A percentile compares a stretch with the other conserved stretches of the same genome.
Conservation (phyloP, 169 alveolate species). For the Theileria equi region DNA sequence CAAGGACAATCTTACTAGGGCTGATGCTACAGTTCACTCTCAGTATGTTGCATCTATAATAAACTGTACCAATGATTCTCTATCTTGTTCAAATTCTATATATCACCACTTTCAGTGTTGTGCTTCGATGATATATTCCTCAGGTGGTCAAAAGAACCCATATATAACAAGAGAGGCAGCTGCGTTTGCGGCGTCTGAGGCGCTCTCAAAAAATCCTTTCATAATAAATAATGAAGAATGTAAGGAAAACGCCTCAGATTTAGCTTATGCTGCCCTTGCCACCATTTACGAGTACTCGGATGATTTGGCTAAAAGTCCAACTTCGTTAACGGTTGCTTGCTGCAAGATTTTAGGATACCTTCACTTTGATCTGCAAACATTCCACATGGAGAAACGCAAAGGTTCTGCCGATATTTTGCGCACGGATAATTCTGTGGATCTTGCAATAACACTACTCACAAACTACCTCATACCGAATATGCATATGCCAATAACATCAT, state of each 20-base stretch:
- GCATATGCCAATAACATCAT: slow-evolving; percentile 43
- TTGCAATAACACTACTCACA: slow-evolving; percentile 5
- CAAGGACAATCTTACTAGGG: too few species aligned
- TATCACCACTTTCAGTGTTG: too few species aligned
- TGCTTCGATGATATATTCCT: too few species aligned
- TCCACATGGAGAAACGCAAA: neutral
- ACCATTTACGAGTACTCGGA: slow-evolving; percentile 35
- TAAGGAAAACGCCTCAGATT: slow-evolving; percentile 6
- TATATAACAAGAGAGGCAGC: slow-evolving; percentile 46
- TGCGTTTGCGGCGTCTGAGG: slow-evolving; percentile 36
- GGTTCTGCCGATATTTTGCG: neutral
- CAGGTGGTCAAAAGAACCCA: slow-evolving; percentile 17
- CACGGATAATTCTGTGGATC: slow-evolving; percentile 8
- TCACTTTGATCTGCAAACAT: slow-evolving; percentile 22
- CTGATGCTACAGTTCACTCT: too few species aligned
- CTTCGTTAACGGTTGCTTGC: slow-evolving; percentile 22
- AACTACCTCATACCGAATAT: slow-evolving; percentile 45
- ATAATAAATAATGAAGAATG: slow-evolving; percentile 16
- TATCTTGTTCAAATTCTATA: too few species aligned
- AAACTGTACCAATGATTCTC: too few species aligned
- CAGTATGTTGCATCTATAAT: too few species aligned
- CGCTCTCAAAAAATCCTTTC: slow-evolving; percentile 34
- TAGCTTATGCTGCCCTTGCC: slow-evolving; percentile 22
- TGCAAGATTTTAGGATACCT: slow-evolving; percentile 44
- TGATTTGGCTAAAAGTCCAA: slow-evolving; percentile 40